A percentile compares a stretch with the other conserved stretches of the same genome.
Evolutionary conservation across 257 asterid genomes (phyloP).

Genomic region (Fraxinus pennsylvanica): DNA sequence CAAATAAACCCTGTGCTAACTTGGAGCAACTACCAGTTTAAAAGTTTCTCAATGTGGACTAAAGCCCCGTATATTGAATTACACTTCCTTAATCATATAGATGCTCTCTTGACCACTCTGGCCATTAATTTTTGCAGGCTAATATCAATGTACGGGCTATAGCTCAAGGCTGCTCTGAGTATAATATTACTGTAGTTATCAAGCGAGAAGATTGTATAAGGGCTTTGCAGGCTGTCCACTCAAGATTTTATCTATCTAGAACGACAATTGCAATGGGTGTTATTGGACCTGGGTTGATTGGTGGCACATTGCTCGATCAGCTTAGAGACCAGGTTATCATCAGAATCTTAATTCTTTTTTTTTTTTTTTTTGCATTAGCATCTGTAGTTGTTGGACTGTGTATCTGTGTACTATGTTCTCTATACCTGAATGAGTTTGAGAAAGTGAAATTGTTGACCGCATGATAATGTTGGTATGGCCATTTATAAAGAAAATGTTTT

Average conservation of each 20-base stretch:
- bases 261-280: constrained; percentile 93
- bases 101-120: constrained; percentile 18
- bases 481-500: background rate
- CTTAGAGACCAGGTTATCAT: constrained; percentile 81
- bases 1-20: background rate
- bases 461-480: background rate
- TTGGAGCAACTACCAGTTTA: background rate
- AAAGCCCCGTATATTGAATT: background rate
- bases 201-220: constrained; percentile 90
- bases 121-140: constrained; percentile 54
- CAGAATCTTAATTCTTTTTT: background rate
- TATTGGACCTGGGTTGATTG: constrained; percentile 95
- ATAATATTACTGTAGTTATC: constrained; percentile 86
- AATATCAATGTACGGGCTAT: constrained; percentile 93
- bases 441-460: background rate
- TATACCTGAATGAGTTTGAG: background rate
- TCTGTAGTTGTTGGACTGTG: constrained; percentile 10
- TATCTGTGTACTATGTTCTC: background rate
- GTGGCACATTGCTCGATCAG: constrained; percentile 91
- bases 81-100: constrained; percentile 6
- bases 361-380: background rate
- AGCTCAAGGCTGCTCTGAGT: constrained; percentile 99
- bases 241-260: constrained; percentile 88
- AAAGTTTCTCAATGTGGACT: background rate
- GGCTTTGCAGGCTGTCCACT: constrained; percentile 97